Conservation (phyloP, 257 asterid genomes). For the Cordia subcordata region DNA sequence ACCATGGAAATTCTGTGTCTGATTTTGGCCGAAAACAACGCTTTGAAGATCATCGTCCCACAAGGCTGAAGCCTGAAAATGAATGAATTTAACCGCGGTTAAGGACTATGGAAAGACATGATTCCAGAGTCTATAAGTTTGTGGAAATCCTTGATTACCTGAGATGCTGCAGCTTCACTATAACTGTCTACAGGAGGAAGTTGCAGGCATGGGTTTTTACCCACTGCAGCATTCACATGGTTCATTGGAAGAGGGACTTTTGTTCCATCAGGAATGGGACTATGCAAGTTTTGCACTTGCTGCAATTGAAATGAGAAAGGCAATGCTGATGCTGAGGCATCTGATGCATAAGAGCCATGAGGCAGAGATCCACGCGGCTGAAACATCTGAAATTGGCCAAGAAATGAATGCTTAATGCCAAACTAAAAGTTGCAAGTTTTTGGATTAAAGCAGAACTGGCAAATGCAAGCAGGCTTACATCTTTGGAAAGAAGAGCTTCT, state of each 20-base stretch:
- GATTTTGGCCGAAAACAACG: conserved; percentile 67
- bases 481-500: conserved; percentile 69
- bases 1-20: conserved; percentile 59
- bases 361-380: conserved; percentile 48
- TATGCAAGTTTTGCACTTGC: conserved; percentile 23
- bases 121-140: background rate
- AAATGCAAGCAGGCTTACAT: conserved; percentile 42
- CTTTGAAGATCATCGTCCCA: conserved; percentile 87
- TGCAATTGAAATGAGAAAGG: conserved; percentile 47
- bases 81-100: background rate
- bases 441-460: background rate
- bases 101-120: background rate
- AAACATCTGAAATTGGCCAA: conserved; percentile 33
- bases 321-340: conserved; percentile 20
- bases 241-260: conserved; percentile 34
- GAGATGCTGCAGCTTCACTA: conserved; percentile 48
- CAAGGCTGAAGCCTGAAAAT: conserved; percentile 49
- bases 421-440: conserved; percentile 5
- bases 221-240: conserved; percentile 27
- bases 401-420: background rate
- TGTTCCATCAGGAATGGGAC: conserved; percentile 23
- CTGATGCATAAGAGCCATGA: conserved; percentile 35
- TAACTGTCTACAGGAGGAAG: conserved; percentile 43
- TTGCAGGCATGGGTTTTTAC: conserved; percentile 34
- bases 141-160: conserved; percentile 31